These are phyloP conservation scores for Vanilla planifolia DNA, from an alignment of 106 monocot genomes.

Conservation along the genomic window DNA sequence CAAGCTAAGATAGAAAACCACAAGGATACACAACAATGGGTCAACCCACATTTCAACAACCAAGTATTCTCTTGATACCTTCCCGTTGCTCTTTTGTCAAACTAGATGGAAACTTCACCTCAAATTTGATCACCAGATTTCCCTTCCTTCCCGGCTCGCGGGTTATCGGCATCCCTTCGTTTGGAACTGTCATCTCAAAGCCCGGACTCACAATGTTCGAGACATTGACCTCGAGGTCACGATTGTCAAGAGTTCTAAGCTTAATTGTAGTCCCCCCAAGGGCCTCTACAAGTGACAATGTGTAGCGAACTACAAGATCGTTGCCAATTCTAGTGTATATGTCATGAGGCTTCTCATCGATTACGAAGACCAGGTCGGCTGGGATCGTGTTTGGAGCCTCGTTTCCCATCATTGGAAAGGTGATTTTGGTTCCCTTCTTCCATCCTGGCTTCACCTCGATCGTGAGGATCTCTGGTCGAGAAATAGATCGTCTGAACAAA, in stretches of 20 bases:
- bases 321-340: conserved; percentile 53
- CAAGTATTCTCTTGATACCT: conserved; percentile 10
- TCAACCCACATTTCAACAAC: too few species aligned
- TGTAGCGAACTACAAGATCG: conserved; percentile 36
- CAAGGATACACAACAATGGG: too few species aligned
- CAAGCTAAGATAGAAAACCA: too few species aligned
- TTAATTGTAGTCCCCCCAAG: conserved; percentile 38
- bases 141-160: conserved; percentile 38
- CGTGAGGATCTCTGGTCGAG: conserved; percentile 35
- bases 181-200: conserved; percentile 35
- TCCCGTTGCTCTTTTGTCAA: conserved; percentile 32
- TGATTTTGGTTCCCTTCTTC: conserved; percentile 77
- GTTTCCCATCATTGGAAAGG: conserved; percentile 56
- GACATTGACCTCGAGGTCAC: conserved; percentile 34
- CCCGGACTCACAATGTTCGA: conserved; percentile 41
- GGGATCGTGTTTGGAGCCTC: conserved; percentile 27
- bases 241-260: conserved; percentile 42
- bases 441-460: conserved; percentile 63
- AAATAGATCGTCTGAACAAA: neutral
- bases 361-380: conserved; percentile 45
- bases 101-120: conserved; percentile 44
- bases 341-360: conserved; percentile 57
- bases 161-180: conserved; percentile 55
- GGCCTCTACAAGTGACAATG: conserved; percentile 46
- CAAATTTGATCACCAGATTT: conserved; percentile 43